Conservation (phyloP, 345 rosid species). For the Heritiera littoralis region DNA sequence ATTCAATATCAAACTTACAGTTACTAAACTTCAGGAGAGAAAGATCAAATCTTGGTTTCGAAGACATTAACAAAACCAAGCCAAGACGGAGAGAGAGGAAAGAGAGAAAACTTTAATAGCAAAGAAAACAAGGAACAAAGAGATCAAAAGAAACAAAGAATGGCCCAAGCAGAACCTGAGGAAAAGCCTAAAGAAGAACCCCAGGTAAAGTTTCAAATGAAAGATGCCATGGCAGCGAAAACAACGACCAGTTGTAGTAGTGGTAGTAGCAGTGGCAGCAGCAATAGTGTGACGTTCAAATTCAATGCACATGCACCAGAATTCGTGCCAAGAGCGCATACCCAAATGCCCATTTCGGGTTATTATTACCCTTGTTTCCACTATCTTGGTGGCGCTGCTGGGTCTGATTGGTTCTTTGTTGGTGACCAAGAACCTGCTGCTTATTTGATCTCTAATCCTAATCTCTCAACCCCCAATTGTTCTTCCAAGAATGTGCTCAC, state of each 20-base stretch:
- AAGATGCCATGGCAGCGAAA: constrained; percentile 28
- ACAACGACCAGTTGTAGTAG: constrained; percentile 24
- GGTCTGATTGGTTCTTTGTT: constrained; percentile 78
- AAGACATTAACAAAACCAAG: neutral
- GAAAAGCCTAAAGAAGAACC: constrained; percentile 35
- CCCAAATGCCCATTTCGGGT: constrained; percentile 55
- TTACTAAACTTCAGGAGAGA: constrained; percentile 49
- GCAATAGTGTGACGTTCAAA: constrained; percentile 54
- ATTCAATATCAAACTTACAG: constrained; percentile 44
- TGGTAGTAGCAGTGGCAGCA: constrained; percentile 26
- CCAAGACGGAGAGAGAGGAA: neutral
- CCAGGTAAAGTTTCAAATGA: constrained; percentile 16
- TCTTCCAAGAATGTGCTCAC: constrained; percentile 57
- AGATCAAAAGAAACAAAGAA: constrained; percentile 12
- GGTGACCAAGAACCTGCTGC: constrained; percentile 68
- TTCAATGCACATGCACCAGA: constrained; percentile 95
- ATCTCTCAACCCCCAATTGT: constrained; percentile 44
- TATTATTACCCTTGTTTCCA: constrained; percentile 70
- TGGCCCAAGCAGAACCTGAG: constrained; percentile 63
- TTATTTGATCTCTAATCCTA: constrained; percentile 53
- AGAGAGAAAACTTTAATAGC: neutral
- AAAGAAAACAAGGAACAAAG: constrained; percentile 8
- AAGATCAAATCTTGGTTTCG: constrained; percentile 23
- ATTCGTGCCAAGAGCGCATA: constrained; percentile 71
- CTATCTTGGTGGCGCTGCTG: constrained; percentile 53